Evolutionary conservation across 2,329 filamentous ascomycete species (phyloP), one percentile per base, ranked within the genome.

Genomic region (Alternaria sp.): DNA sequence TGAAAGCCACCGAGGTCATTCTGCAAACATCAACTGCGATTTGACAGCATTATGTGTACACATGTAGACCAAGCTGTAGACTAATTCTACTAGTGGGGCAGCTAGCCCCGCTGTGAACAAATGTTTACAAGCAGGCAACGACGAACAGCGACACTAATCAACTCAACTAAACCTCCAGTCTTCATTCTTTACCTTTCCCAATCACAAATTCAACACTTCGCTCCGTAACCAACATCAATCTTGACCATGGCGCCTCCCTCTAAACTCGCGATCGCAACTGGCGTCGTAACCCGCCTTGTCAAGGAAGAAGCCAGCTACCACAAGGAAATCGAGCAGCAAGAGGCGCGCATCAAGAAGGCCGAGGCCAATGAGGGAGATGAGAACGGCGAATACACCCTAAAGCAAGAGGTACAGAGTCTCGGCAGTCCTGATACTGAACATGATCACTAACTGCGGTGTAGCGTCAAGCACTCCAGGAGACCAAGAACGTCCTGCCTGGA

Each of bases 281-380:
- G 90, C 65, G 89, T 93, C 19, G 88, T 98, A 70, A 85, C 87
- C 73, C 93, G 96, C 62, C 88, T 98, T 51, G 88, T 97, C 69
- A 97, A 97, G 81, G 96, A 99, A 81, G 93, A 97, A 80, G 85
- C 87, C 43, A 95, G 90, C 73, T 98, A 99, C 83, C 91, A 94
- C 84, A 91, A 91, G 77, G 96, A 99, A 80, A 86, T 94, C 19
- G 84, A 87, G 67, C 85, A 90, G 68, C 94, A 98, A 78, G 86
- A 92, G 72, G 86, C 87, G 65, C 88, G 91, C 60, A 87, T 96
- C 68, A 83, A 87, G 78, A 88, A 89, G 77, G 85, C 97, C 47
- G 88, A 91, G 71, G 79, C 81, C 4, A 82, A 80, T 15, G 84
- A 87, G 57, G 86, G 87, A 9, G 91, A 91, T 65, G 88, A 89